Evolutionary conservation across 306 rosid species (phyloP).

Genomic region (Lotus japonicus): DNA sequence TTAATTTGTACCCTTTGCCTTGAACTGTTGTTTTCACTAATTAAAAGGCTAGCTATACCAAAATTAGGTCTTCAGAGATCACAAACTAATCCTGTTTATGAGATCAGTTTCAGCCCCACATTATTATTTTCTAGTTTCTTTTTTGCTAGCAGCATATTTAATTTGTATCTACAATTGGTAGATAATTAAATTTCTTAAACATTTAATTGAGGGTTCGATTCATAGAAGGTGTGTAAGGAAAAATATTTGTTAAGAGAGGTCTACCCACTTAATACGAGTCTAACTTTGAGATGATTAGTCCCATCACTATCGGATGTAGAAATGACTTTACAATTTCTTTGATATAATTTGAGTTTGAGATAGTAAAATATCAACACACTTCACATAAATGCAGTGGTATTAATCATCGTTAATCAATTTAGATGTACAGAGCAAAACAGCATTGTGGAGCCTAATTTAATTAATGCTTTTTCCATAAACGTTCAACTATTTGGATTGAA

Average conservation of each 20-base stretch:
- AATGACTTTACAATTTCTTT: too few relatives aligned
- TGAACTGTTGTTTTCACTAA: slow-evolving; percentile 16
- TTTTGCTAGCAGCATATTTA: too few relatives aligned
- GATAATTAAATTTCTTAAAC: too few relatives aligned
- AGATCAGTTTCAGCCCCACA: not conserved
- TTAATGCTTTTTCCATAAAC: not conserved
- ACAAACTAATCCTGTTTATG: not conserved
- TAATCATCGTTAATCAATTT: not conserved
- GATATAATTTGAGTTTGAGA: too few relatives aligned
- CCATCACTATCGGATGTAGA: too few relatives aligned
- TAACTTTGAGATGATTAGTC: too few relatives aligned
- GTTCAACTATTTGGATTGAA: not conserved
- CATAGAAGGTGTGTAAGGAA: too few relatives aligned
- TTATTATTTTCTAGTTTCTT: not conserved
- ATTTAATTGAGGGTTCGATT: too few relatives aligned
- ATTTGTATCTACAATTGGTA: too few relatives aligned
- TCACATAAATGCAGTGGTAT: not conserved
- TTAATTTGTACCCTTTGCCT: slow-evolving; percentile 7
- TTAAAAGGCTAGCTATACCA: not conserved
- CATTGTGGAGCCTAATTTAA: not conserved
- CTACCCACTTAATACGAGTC: too few relatives aligned
- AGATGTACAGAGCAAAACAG: not conserved
- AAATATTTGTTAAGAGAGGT: too few relatives aligned
- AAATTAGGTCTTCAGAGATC: not conserved
- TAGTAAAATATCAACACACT: too few relatives aligned